A percentile compares a stretch with the other conserved stretches of the same genome.
Conservation (phyloP, 2,329 filamentous ascomycete genomes). For the Scortechinia acanthostroma region DNA sequence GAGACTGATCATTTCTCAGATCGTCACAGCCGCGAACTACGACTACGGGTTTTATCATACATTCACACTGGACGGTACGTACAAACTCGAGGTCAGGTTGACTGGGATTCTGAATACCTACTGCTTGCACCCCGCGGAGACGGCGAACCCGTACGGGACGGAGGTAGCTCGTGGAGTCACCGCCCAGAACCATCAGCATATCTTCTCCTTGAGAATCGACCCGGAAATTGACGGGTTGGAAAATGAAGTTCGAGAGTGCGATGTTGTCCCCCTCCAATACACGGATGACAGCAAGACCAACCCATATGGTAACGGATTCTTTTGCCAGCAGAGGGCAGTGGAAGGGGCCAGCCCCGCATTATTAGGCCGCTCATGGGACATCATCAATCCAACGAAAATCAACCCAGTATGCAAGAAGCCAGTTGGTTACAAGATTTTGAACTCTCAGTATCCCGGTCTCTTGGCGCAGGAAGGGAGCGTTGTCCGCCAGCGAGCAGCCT, state of each 20-base stretch:
- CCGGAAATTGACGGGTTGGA: constrained; percentile 50
- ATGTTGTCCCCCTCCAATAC: constrained; percentile 45
- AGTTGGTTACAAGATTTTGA: constrained; percentile 37
- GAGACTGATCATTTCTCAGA: constrained; percentile 6
- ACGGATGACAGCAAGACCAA: constrained; percentile 31
- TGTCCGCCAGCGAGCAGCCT: constrained; percentile 48
- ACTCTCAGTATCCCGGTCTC: constrained; percentile 18
- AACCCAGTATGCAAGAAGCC: constrained; percentile 39
- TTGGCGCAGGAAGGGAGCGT: constrained; percentile 40
- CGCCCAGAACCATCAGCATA: constrained; percentile 59
- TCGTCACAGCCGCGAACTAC: constrained; percentile 8
- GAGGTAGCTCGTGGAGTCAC: constrained; percentile 3
- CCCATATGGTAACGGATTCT: constrained; percentile 42
- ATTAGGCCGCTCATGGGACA: constrained; percentile 8
- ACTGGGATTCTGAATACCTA: constrained; percentile 9
- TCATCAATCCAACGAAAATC: constrained; percentile 40
- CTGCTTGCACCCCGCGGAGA: constrained; percentile 7
- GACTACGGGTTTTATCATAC: constrained; percentile 7
- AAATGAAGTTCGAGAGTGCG: constrained; percentile 47
- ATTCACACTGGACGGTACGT: constrained; percentile 9
- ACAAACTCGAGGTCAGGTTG: constrained; percentile 8
- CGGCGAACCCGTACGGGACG: constrained; percentile 5
- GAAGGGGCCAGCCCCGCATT: constrained; percentile 30
- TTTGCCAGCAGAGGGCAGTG: constrained; percentile 32
- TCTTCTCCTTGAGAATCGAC: constrained; percentile 62